Conservation (phyloP, 768 basidiomycete genomes). For the Xerocomus brunneocitrinus region DNA sequence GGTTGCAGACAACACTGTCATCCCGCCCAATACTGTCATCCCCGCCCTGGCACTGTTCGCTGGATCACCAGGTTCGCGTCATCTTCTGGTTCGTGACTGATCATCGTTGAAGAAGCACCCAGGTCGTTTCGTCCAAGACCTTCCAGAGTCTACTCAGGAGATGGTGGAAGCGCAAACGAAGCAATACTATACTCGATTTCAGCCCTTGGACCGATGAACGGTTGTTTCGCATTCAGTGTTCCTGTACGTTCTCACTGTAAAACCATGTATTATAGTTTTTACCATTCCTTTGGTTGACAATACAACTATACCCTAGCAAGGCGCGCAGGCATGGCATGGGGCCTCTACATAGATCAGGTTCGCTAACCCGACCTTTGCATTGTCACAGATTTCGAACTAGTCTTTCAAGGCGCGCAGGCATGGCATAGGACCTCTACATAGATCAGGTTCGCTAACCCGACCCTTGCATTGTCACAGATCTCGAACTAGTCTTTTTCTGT, state of each 20-base stretch:
- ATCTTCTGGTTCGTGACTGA: background rate
- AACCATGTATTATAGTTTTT: conserved; percentile 2
- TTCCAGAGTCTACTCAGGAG: conserved; percentile 94
- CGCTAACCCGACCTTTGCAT: background rate
- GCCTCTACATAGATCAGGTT: too few species aligned
- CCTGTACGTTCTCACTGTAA: conserved; percentile 3
- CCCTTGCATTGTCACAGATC: background rate
- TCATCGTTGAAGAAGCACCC: conserved; percentile 1
- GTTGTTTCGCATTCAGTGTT: background rate
- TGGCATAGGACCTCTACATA: too few species aligned
- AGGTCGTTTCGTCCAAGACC: conserved; percentile 80
- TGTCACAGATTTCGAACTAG: too few species aligned
- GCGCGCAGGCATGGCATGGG: too few species aligned
- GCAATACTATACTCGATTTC: conserved; percentile 80
- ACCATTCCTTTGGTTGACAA: background rate
- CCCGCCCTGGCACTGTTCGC: conserved; percentile 81
- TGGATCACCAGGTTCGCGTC: conserved; percentile 77
- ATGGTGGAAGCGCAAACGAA: conserved; percentile 83
- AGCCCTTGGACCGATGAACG: conserved; percentile 45
- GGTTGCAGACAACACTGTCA: conserved; percentile 83
- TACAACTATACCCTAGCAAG: background rate
- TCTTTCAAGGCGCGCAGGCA: background rate
- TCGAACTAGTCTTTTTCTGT: too few species aligned
- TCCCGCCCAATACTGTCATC: conserved; percentile 90
- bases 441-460: background rate